phyloP scores from a whole-genome alignment of 1,139 yeast genomes.

The Hemisphaericaspora lyxosophila region DNA sequence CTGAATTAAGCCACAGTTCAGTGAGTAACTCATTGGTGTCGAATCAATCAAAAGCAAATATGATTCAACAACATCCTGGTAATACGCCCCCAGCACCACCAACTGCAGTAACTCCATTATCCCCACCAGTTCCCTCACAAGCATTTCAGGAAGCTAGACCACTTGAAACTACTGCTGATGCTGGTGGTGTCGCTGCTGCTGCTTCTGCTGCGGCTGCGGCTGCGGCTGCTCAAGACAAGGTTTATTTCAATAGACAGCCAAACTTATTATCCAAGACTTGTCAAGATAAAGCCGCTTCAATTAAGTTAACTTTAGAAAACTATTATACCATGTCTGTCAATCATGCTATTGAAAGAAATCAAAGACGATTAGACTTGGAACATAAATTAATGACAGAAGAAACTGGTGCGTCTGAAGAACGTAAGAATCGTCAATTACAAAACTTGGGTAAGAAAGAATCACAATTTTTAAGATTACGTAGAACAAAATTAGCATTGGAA shows the following conservation, averaged over 20 bases:
- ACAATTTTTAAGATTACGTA: conserved; percentile 68
- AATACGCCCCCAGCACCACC: conserved; percentile 18
- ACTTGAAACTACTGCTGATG: no score
- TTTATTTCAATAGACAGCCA: conserved; percentile 84
- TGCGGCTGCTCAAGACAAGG: conserved; percentile 24
- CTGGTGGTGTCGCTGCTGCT: no score
- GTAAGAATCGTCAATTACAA: conserved; percentile 70
- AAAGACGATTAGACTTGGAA: conserved; percentile 72
- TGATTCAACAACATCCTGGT: conserved; percentile 14
- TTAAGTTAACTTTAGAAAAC: conserved; percentile 68
- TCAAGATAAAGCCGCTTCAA: conserved; percentile 74
- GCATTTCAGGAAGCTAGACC: no score
- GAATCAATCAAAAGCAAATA: conserved; percentile 20
- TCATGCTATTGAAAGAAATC: conserved; percentile 80
- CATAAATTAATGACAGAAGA: conserved; percentile 66
- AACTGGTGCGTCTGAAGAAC: conserved; percentile 61
- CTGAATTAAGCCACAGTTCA: conserved; percentile 32
- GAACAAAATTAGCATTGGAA: conserved; percentile 71
- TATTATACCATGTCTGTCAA: conserved; percentile 74
- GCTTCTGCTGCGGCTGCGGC: no score
- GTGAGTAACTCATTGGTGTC: conserved; percentile 26
- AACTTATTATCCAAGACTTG: conserved; percentile 63
- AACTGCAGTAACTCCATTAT: conserved; percentile 3
- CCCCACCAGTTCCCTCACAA: conserved; percentile 4
- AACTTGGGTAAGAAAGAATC: conserved; percentile 75